Conservation (phyloP, 176 grass and related monocot genomes). For the Raddia distichophylla region DNA sequence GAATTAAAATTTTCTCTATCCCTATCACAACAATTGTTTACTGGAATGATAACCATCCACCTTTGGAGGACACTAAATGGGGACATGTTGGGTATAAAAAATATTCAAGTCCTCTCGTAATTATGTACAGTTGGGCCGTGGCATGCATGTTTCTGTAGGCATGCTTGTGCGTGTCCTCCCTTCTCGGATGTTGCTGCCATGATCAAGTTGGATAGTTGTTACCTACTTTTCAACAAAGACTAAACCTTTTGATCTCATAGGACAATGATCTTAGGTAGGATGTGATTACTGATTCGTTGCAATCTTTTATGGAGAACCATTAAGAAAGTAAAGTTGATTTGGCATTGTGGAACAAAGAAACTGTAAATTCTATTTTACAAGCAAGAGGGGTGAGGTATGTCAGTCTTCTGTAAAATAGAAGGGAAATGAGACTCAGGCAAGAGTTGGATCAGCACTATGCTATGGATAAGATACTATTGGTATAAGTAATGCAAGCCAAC, state of each 20-base stretch:
- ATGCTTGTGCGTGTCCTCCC: neutral
- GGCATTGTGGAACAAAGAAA: neutral
- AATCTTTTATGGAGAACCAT: conserved; percentile 1
- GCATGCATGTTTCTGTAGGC: conserved; percentile 9
- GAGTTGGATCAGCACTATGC: conserved; percentile 8
- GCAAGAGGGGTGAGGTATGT: conserved; percentile 10
- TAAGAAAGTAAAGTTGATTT: neutral
- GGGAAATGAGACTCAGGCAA: neutral
- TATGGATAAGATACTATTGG: neutral
- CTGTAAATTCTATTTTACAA: neutral
- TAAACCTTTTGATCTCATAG: conserved; percentile 2
- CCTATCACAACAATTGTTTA: conserved; percentile 3
- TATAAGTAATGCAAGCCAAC: too few species aligned
- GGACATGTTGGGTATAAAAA: neutral
- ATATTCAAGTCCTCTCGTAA: neutral
- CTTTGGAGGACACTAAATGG: neutral
- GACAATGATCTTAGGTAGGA: neutral
- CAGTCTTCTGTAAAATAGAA: neutral
- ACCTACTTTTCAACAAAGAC: conserved; percentile 15
- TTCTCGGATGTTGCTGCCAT: neutral
- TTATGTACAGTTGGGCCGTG: neutral
- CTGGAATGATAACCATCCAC: neutral
- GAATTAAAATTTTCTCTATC: neutral
- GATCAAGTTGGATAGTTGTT: neutral
- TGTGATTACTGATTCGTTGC: neutral